phyloP scores from a whole-genome alignment of 345 rosid species.

The Hibiscus trionum region DNA sequence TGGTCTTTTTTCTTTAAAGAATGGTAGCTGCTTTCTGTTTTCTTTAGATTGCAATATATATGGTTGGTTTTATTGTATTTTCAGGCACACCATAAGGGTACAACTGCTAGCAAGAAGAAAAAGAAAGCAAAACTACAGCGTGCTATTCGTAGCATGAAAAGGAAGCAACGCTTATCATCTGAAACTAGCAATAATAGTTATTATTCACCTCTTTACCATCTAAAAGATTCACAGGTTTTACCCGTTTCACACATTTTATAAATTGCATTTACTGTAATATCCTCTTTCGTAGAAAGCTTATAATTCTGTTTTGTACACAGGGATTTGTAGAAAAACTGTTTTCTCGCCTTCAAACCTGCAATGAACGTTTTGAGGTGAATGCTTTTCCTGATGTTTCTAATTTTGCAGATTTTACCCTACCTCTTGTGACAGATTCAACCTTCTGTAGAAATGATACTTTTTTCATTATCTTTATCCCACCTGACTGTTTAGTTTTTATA shows the following conservation, averaged over 20 bases:
- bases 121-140: conserved; percentile 93
- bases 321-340: conserved; percentile 77
- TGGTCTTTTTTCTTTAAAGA: background rate
- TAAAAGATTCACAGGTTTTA: conserved; percentile 79
- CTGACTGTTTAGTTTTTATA: background rate
- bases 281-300: background rate
- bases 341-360: conserved; percentile 82
- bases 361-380: conserved; percentile 80
- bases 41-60: background rate
- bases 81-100: conserved; percentile 78
- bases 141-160: conserved; percentile 70
- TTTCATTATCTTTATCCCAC: background rate
- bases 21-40: background rate
- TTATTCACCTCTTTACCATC: conserved; percentile 82
- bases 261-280: background rate
- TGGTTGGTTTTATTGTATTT: conserved; percentile 15
- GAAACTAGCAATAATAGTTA: conserved; percentile 36
- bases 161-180: conserved; percentile 59
- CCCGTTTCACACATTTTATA: conserved; percentile 1
- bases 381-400: conserved; percentile 5
- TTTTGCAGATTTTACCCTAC: background rate
- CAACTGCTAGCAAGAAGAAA: conserved; percentile 84
- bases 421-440: background rate
- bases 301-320: conserved; percentile 24
- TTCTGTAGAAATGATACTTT: background rate